These are phyloP conservation scores for Carex myosuroides DNA, from an alignment of 176 grass and related monocot species.

Conservation along the genomic window DNA sequence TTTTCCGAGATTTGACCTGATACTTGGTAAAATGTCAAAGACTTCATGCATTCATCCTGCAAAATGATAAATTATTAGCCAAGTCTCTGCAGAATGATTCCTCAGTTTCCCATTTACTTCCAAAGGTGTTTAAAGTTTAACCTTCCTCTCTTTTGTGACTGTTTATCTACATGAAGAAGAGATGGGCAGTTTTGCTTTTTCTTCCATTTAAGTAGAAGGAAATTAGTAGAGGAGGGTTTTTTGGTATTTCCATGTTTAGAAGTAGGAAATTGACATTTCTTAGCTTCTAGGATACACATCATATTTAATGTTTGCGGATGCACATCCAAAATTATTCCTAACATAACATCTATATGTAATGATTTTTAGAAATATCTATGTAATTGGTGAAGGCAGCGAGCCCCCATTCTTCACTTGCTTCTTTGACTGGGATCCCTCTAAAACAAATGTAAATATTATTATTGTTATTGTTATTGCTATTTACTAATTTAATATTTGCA, in stretches of 20 bases:
- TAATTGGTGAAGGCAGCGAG: conserved; percentile 71
- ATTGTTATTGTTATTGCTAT: too few relatives aligned
- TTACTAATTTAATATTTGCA: too few relatives aligned
- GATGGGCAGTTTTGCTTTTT: neutral
- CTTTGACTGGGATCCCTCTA: conserved; percentile 76
- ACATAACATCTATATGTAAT: conserved; percentile 4
- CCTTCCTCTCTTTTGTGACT: neutral
- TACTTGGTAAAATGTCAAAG: neutral
- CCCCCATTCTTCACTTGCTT: conserved; percentile 69
- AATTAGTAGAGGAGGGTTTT: neutral
- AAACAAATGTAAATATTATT: conserved; percentile 20
- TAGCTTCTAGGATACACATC: neutral
- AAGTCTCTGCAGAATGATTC: neutral
- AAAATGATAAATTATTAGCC: neutral
- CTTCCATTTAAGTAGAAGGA: neutral
- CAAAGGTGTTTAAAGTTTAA: neutral
- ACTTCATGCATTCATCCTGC: neutral
- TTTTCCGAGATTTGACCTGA: neutral
- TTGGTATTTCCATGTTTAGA: neutral
- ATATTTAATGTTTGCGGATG: neutral
- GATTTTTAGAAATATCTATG: conserved; percentile 60
- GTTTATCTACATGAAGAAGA: neutral
- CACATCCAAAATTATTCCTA: neutral
- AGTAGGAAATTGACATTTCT: neutral
- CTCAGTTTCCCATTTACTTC: neutral